phyloP scores from a whole-genome alignment of 768 basidiomycete genomes.

The Calocybe gangraenosa region DNA sequence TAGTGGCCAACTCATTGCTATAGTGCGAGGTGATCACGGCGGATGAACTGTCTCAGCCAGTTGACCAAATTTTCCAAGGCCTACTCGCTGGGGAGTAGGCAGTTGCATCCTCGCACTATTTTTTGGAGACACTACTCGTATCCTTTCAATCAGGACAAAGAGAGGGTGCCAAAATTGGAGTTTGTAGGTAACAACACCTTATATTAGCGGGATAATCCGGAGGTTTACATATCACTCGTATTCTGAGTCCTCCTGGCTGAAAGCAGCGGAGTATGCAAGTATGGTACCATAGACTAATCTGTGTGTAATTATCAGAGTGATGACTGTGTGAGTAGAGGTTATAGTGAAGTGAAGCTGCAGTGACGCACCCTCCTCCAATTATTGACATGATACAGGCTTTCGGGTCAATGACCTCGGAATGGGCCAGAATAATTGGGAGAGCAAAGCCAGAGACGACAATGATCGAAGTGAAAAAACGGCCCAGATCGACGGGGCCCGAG shows the following conservation, averaged over 20 bases:
- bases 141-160: not conserved
- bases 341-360: not conserved
- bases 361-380: slow-evolving; percentile 79
- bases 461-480: slow-evolving; percentile 88
- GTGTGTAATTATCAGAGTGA: slow-evolving; percentile 3
- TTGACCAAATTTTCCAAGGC: not conserved
- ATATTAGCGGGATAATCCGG: slow-evolving; percentile 10
- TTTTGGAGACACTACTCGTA: too few species aligned
- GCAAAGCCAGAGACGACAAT: slow-evolving; percentile 94
- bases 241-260: slow-evolving; percentile 79
- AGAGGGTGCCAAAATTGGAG: not conserved
- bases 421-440: slow-evolving; percentile 86
- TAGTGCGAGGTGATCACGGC: slow-evolving; percentile 22
- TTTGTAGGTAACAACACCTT: slow-evolving; percentile 8
- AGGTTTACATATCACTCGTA: slow-evolving; percentile 47
- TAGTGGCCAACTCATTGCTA: slow-evolving; percentile 36
- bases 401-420: slow-evolving; percentile 81
- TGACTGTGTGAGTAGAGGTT: too few species aligned
- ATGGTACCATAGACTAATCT: slow-evolving; percentile 91
- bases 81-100: too few species aligned
- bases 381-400: slow-evolving; percentile 94
- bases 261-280: slow-evolving; percentile 79
- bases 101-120: not conserved
- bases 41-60: not conserved
- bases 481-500: slow-evolving; percentile 78